phyloP scores from a whole-genome alignment of 352 stramenopile genomes.

The Phytophthora ramorum region DNA sequence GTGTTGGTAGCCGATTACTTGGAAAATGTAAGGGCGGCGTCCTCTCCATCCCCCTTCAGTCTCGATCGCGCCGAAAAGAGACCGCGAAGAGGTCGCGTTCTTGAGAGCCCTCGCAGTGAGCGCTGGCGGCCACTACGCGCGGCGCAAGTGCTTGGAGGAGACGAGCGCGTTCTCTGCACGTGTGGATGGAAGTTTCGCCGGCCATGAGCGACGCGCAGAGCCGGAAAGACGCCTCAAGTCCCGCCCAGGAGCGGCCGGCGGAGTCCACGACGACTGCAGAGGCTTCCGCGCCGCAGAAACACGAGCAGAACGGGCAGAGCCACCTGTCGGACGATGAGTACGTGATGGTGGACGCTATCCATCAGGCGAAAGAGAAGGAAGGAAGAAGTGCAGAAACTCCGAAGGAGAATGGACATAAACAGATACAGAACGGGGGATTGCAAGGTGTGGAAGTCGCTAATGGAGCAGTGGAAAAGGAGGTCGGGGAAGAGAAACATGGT shows the following conservation, averaged over 20 bases:
- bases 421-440: neutral
- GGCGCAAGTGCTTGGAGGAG: neutral
- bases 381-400: conserved; percentile 5
- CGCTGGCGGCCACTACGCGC: conserved; percentile 6
- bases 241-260: neutral
- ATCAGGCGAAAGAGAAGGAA: conserved; percentile 6
- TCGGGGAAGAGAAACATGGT: neutral
- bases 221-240: conserved; percentile 23
- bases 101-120: conserved; percentile 10
- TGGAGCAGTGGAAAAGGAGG: neutral
- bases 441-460: conserved; percentile 6
- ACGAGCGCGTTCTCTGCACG: conserved; percentile 1
- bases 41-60: conserved; percentile 3
- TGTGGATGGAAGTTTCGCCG: conserved; percentile 8
- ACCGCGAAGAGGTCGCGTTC: conserved; percentile 15
- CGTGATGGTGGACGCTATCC: conserved; percentile 12
- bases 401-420: conserved; percentile 25
- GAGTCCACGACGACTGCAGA: conserved; percentile 4
- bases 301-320: neutral
- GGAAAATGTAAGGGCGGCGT: neutral
- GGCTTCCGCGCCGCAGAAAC: conserved; percentile 5
- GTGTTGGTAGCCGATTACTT: neutral
- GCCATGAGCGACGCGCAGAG: conserved; percentile 31
- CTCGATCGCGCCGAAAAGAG: conserved; percentile 21
- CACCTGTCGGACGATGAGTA: conserved; percentile 11